Conservation (phyloP, 2,329 filamentous ascomycete genomes). For the Cordyceps cateniannulata region DNA sequence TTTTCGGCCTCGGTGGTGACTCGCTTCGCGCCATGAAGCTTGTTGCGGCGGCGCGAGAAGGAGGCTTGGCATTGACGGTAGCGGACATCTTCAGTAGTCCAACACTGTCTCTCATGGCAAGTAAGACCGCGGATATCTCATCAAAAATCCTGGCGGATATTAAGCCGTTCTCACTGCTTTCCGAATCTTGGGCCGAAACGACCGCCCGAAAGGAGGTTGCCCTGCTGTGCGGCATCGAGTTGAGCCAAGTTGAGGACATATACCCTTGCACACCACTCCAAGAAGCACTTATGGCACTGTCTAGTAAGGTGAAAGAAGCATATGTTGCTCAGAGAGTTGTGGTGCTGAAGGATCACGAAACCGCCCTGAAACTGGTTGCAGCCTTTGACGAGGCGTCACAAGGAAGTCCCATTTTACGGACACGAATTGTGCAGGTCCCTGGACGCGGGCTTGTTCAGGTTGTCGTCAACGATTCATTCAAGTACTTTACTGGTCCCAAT, state of each 20-base stretch:
- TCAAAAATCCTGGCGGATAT: constrained; percentile 22
- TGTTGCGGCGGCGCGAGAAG: constrained; percentile 35
- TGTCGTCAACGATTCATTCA: constrained; percentile 34
- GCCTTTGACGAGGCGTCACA: constrained; percentile 35
- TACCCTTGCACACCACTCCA: constrained; percentile 51
- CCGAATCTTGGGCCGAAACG: constrained; percentile 26
- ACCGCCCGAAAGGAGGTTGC: constrained; percentile 32
- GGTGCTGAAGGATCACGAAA: constrained; percentile 29
- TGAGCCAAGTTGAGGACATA: constrained; percentile 37
- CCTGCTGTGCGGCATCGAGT: constrained; percentile 32
- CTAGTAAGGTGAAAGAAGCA: constrained; percentile 42
- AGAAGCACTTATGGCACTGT: constrained; percentile 47
- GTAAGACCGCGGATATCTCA: constrained; percentile 19
- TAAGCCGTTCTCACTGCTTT: constrained; percentile 34
- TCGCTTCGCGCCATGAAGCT: constrained; percentile 47
- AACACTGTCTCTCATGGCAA: constrained; percentile 37
- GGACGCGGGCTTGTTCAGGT: constrained; percentile 40
- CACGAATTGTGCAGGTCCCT: constrained; percentile 41
- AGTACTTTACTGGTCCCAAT: constrained; percentile 26
- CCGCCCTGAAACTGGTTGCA: constrained; percentile 31
- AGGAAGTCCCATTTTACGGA: constrained; percentile 38
- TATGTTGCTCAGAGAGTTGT: constrained; percentile 47
- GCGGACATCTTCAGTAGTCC: constrained; percentile 40
- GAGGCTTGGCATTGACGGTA: constrained; percentile 35
- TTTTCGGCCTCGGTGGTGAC: constrained; percentile 44